These are phyloP conservation scores for Pharus latifolius DNA, from an alignment of 176 grass and related monocot species.

Conservation along the genomic window DNA sequence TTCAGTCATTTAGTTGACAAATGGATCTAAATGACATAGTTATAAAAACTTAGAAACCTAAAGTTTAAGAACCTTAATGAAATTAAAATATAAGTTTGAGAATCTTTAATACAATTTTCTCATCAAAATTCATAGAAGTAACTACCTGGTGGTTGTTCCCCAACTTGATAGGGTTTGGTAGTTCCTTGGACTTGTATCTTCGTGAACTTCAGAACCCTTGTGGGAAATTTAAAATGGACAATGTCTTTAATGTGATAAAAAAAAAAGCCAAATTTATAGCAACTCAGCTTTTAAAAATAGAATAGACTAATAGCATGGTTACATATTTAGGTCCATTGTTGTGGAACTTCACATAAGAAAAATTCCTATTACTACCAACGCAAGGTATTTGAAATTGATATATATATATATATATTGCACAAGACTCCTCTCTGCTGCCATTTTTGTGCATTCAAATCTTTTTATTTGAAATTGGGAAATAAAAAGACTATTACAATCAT, in stretches of 20 bases:
- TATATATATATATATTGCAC: neutral
- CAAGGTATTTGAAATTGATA: neutral
- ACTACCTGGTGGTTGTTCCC: neutral
- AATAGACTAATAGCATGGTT: neutral
- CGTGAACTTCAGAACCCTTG: neutral
- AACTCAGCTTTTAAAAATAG: neutral
- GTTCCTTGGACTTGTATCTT: neutral
- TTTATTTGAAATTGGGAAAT: too few species aligned
- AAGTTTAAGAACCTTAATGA: neutral
- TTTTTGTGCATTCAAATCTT: too few species aligned
- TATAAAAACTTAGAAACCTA: too few species aligned
- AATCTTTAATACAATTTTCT: neutral
- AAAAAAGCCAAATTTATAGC: neutral
- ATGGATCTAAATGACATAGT: too few species aligned
- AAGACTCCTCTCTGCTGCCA: neutral
- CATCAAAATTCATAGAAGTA: neutral
- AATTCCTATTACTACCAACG: neutral
- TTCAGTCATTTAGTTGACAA: too few species aligned
- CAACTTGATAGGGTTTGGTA: neutral
- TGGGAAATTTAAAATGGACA: neutral
- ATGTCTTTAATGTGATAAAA: too few species aligned
- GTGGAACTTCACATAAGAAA: neutral
- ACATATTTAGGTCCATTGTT: too few species aligned
- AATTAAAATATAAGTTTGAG: neutral
- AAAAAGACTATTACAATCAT: too few species aligned